phyloP scores from a whole-genome alignment of 148 eudicot genomes.

The Nepenthes mirabilis region DNA sequence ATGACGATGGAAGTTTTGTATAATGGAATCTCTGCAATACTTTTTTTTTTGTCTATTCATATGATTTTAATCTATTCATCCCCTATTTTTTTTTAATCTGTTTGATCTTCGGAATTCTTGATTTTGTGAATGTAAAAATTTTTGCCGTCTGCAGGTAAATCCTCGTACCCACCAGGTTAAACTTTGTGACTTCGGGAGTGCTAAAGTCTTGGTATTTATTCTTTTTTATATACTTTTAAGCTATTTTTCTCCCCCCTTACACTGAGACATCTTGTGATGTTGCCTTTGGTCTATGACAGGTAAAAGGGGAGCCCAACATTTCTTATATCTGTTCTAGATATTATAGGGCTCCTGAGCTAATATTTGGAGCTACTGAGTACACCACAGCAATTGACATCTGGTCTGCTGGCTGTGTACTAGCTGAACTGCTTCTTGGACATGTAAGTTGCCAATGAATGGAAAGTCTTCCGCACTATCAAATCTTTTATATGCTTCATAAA shows the following conservation, averaged over 20 bases:
- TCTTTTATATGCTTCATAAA: background rate
- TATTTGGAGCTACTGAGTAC: constrained; percentile 94
- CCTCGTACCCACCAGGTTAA: constrained; percentile 92
- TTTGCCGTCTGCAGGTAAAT: constrained; percentile 47
- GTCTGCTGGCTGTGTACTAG: constrained; percentile 95
- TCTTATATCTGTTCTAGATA: constrained; percentile 94
- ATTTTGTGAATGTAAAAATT: background rate
- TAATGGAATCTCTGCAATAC: too few relatives aligned
- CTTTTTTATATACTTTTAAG: background rate
- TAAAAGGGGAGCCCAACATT: constrained; percentile 90
- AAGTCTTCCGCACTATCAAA: background rate
- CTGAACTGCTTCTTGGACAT: constrained; percentile 87
- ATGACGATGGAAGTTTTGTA: too few relatives aligned
- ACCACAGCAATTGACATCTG: constrained; percentile 80
- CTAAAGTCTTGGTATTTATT: constrained; percentile 65
- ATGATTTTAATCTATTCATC: background rate
- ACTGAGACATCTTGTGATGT: constrained; percentile 4
- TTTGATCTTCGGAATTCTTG: background rate
- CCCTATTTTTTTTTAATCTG: background rate
- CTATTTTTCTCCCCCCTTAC: background rate
- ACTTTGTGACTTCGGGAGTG: constrained; percentile 90
- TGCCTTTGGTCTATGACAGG: constrained; percentile 27
- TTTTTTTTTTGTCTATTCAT: too few relatives aligned
- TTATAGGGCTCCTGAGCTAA: constrained; percentile 94
- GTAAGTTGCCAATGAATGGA: constrained; percentile 13